phyloP scores from a whole-genome alignment of 2,329 filamentous ascomycete species.

The Aspergillus sp. region DNA sequence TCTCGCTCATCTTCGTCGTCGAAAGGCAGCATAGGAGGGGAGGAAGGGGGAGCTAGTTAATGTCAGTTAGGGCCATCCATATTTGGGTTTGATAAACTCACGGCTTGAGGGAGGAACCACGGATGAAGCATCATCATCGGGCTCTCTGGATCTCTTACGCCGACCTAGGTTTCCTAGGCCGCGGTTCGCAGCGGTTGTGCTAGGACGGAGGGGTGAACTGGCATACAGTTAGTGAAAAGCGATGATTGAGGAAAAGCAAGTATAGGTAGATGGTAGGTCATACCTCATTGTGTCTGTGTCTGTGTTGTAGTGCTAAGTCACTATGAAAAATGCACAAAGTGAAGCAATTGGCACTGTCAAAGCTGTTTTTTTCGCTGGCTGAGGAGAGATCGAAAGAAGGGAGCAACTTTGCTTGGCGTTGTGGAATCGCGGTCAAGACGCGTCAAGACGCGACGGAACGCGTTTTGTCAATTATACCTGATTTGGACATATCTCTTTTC shows the following conservation, averaged over 20 bases:
- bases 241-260: background rate
- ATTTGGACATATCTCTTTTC: conserved; percentile 27
- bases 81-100: conserved; percentile 45
- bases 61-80: conserved; percentile 22
- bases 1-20: conserved; percentile 52
- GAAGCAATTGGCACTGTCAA: conserved; percentile 16
- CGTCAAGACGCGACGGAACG: conserved; percentile 29
- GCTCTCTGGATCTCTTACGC: conserved; percentile 68
- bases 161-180: conserved; percentile 60
- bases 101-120: conserved; percentile 66
- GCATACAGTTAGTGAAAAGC: conserved; percentile 7
- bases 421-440: conserved; percentile 19
- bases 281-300: conserved; percentile 37
- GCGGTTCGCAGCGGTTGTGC: conserved; percentile 82
- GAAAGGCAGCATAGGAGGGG: conserved; percentile 61
- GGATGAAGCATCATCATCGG: conserved; percentile 65
- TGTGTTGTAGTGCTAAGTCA: conserved; percentile 12
- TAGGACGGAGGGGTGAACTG: conserved; percentile 82
- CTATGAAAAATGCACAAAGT: conserved; percentile 15
- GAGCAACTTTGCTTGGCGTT: conserved; percentile 26
- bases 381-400: conserved; percentile 24
- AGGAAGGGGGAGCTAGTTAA: conserved; percentile 56
- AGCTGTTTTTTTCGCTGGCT: conserved; percentile 20
- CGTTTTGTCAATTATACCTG: conserved; percentile 41
- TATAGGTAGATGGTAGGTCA: conserved; percentile 17